These are phyloP conservation scores for Withania somnifera DNA, from an alignment of 305 asterid species.

Conservation along the genomic window DNA sequence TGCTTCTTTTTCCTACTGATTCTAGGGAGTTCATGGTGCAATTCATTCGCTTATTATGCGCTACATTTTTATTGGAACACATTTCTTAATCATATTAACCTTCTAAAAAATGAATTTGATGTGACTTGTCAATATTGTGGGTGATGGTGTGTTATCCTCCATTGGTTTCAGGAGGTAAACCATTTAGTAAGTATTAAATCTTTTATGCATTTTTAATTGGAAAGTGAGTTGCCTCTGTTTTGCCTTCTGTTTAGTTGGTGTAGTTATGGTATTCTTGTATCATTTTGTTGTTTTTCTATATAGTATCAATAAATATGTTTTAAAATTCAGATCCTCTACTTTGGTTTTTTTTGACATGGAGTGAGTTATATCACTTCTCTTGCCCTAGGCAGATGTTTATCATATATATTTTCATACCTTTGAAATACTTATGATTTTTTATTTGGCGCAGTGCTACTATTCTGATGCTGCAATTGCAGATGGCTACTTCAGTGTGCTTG, in stretches of 20 bases:
- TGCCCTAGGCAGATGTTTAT: background rate
- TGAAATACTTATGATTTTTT: background rate
- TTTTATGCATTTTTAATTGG: background rate
- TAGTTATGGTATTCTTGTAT: background rate
- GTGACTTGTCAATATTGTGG: background rate
- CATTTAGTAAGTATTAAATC: background rate
- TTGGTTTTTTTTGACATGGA: background rate
- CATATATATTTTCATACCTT: background rate
- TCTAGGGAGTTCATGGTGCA: background rate
- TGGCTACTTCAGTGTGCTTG: conserved; percentile 98
- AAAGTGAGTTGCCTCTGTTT: background rate
- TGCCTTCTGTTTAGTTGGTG: background rate
- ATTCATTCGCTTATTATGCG: background rate
- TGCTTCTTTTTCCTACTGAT: background rate
- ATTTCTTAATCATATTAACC: background rate
- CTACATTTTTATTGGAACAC: background rate
- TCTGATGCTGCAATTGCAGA: conserved; percentile 98
- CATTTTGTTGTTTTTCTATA: background rate
- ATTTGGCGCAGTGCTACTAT: conserved; percentile 69
- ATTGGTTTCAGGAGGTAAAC: background rate
- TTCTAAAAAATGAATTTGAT: background rate
- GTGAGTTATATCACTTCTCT: background rate
- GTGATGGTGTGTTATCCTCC: background rate
- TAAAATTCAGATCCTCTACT: background rate
- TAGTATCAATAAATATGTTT: background rate